Evolutionary conservation across 371 early-diverging fungal genomes (phyloP), one percentile per base, ranked within the genome.

Genomic region (Mortierella sp.): DNA sequence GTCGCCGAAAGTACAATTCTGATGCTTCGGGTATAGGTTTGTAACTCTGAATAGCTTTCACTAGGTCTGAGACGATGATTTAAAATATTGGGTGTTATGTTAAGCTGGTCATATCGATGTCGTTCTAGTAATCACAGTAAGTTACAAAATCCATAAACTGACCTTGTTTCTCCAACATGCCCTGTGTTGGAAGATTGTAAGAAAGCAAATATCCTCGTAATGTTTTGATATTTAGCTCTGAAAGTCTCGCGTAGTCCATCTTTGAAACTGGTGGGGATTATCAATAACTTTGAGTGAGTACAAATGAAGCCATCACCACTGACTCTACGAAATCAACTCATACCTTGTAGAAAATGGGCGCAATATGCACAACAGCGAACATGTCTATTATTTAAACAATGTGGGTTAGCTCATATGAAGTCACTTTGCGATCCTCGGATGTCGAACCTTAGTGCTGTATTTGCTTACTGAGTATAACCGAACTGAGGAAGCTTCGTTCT

Each of bases 141-240:
- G 15, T 40, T 2, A 10, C 40, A 40, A 40, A 40, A 9, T 40
- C 40, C 40, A 45, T 13, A 7, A 40, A 62, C 73, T 62, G 45
- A 78, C 78, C 78, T 67, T 74, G 80, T 53, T 80, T 80, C 61
- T 80, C 80, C 42, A 80, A 56, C 80, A 80, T 80, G 70, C 80
- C 80, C 19, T 74, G 70, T 10, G 75, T 80, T 34, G 80, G 49
- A 32, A 80, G 60, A 57, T 80, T 80, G 65, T 80, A 80, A 0
- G 75, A 70, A 3, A 57, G 62, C 22, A 80, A 53, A 37, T 80
- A 80, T 55, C 80, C 71, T 40, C 80, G 66, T 23, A 80, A 55
- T 7, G 80, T 80, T 59, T 80, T 80, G 54, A 80, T 67, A 34
- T 80, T 75, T 19, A 80, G 66, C 28, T 66, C 57, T 28, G 80